Conservation (phyloP, 139 green algal genomes). For the Gonium pectorale region DNA sequence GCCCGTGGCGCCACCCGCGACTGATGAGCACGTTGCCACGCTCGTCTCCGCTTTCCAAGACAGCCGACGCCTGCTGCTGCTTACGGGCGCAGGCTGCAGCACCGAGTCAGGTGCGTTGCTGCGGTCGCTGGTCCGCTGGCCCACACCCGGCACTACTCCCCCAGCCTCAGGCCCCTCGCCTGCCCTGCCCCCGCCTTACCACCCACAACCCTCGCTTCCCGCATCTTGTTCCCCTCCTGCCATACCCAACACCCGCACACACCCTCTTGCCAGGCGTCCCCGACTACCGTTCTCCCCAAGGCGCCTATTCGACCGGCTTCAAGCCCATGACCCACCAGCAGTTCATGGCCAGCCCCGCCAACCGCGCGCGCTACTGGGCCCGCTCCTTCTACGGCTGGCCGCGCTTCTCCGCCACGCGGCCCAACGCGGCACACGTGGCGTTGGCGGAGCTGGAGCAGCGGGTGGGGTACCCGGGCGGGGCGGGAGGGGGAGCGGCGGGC, state of each 20-base stretch:
- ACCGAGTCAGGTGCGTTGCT: slow-evolving; percentile 74
- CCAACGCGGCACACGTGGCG: slow-evolving; percentile 78
- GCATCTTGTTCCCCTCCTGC: neutral
- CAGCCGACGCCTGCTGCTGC: neutral
- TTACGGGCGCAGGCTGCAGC: slow-evolving; percentile 72
- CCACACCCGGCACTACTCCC: neutral
- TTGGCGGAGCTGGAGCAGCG: slow-evolving; percentile 42
- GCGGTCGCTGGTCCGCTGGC: too few relatives aligned
- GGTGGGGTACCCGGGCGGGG: neutral
- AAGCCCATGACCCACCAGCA: slow-evolving; percentile 96
- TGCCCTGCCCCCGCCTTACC: neutral
- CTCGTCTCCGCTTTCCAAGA: slow-evolving; percentile 7
- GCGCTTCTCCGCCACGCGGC: slow-evolving; percentile 73
- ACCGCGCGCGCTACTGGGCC: slow-evolving; percentile 88
- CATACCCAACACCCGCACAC: neutral
- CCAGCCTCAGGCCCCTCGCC: neutral
- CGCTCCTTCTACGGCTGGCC: slow-evolving; percentile 90
- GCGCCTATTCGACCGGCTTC: slow-evolving; percentile 94
- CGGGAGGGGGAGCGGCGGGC: too few relatives aligned
- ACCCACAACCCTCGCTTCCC: neutral
- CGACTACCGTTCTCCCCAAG: slow-evolving; percentile 90
- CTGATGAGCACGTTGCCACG: neutral
- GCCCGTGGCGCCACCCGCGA: neutral
- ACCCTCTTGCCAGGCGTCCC: slow-evolving; percentile 73
- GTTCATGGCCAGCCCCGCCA: slow-evolving; percentile 82